phyloP scores from a whole-genome alignment of 1,284 basidiomycete genomes.

The Ustilago cynodontis region DNA sequence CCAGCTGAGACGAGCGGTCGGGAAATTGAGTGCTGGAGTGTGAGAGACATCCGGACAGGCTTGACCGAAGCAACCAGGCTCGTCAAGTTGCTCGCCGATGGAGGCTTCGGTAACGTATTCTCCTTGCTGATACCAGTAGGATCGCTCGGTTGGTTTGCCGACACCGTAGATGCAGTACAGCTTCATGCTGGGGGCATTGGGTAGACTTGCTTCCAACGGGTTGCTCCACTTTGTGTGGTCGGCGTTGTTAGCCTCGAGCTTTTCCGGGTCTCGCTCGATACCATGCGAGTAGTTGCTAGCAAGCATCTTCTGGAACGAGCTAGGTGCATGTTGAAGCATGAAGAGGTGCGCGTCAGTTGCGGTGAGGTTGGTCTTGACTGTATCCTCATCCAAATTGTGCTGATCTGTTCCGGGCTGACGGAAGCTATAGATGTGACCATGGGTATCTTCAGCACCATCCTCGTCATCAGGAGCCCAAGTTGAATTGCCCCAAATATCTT shows the following conservation, averaged over 20 bases:
- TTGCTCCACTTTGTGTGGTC: slow-evolving; percentile 81
- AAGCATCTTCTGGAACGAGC: slow-evolving; percentile 87
- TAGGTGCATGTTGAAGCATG: slow-evolving; percentile 86
- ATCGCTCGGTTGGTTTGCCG: slow-evolving; percentile 93
- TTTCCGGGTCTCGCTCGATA: slow-evolving; percentile 79
- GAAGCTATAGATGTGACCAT: slow-evolving; percentile 87
- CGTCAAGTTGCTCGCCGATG: slow-evolving; percentile 47
- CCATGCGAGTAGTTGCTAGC: slow-evolving; percentile 91
- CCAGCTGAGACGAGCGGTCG: slow-evolving; percentile 56
- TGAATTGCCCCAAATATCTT: slow-evolving; percentile 87
- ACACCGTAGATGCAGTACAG: slow-evolving; percentile 94
- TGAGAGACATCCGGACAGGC: slow-evolving; percentile 53
- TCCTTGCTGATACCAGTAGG: slow-evolving; percentile 64
- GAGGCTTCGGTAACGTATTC: slow-evolving; percentile 42
- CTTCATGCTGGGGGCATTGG: slow-evolving; percentile 90
- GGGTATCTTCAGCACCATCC: slow-evolving; percentile 47
- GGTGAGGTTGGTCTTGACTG: slow-evolving; percentile 75
- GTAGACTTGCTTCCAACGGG: slow-evolving; percentile 84
- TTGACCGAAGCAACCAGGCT: slow-evolving; percentile 29
- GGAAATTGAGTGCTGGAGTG: slow-evolving; percentile 55
- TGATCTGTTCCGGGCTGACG: slow-evolving; percentile 71
- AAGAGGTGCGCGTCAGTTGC: slow-evolving; percentile 81
- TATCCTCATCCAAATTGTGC: slow-evolving; percentile 40
- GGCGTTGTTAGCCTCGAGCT: slow-evolving; percentile 67
- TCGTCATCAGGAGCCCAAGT: slow-evolving; percentile 67